A percentile compares a stretch with the other conserved stretches of the same genome.
These are phyloP conservation scores for Macrocybe sp. DNA, from an alignment of 1,284 basidiomycete species.

Conservation along the genomic window DNA sequence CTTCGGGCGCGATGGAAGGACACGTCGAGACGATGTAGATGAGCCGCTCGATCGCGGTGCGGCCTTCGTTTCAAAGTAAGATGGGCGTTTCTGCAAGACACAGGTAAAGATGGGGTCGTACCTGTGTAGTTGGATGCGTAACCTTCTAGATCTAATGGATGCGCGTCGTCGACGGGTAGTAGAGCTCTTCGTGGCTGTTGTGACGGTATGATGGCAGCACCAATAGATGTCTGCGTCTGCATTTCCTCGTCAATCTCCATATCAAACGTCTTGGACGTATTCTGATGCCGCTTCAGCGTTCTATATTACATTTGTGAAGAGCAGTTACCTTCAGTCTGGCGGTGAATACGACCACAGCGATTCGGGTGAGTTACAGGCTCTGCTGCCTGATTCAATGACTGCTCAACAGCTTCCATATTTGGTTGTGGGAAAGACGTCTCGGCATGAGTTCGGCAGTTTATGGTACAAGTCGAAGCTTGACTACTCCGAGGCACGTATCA, in stretches of 20 bases:
- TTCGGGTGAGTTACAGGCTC: too few species aligned
- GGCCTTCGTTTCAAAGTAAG: constrained; percentile 38
- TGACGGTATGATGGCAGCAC: not conserved
- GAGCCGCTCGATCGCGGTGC: constrained; percentile 65
- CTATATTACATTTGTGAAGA: too few species aligned
- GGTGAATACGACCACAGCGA: too few species aligned
- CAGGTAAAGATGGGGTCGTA: constrained; percentile 20
- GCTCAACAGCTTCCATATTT: too few species aligned
- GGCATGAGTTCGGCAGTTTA: too few species aligned
- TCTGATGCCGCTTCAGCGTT: not conserved
- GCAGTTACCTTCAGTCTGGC: too few species aligned
- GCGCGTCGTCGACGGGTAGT: constrained; percentile 60
- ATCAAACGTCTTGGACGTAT: not conserved
- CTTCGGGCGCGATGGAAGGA: constrained; percentile 64
- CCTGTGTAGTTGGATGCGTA: constrained; percentile 63
- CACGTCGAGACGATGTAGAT: constrained; percentile 58
- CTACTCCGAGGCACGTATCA: too few species aligned
- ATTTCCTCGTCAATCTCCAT: constrained; percentile 24
- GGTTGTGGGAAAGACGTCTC: too few species aligned
- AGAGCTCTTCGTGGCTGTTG: constrained; percentile 16
- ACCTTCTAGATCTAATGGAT: constrained; percentile 76
- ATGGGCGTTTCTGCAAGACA: not conserved
- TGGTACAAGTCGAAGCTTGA: too few species aligned
- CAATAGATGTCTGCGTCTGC: constrained; percentile 8
- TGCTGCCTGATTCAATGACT: too few species aligned